Evolutionary conservation across 306 rosid species (phyloP).

Genomic region (Senna siamea): DNA sequence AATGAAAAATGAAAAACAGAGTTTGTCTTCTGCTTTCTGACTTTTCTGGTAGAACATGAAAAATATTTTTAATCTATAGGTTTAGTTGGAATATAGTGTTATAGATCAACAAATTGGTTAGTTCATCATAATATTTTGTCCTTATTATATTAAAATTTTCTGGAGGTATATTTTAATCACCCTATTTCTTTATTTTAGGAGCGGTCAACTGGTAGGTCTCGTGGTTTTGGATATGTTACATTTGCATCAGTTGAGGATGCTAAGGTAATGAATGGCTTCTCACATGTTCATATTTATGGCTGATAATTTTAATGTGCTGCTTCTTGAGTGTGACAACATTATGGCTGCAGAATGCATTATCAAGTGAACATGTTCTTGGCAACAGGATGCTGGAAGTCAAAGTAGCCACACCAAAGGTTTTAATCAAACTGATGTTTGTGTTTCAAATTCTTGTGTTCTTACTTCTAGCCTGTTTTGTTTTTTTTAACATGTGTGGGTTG

Average conservation of each 20-base stretch:
- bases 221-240: conserved; percentile 97
- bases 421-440: conserved; percentile 6
- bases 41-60: neutral
- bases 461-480: conserved; percentile 14
- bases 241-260: conserved; percentile 91
- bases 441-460: neutral
- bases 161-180: neutral
- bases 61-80: neutral
- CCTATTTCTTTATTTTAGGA: conserved; percentile 54
- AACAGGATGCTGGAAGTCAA: conserved; percentile 93
- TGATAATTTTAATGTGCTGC: conserved; percentile 6
- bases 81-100: neutral
- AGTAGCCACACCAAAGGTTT: conserved; percentile 98
- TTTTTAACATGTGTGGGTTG: neutral
- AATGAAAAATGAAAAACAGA: neutral
- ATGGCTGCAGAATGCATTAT: conserved; percentile 65
- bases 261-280: conserved; percentile 52
- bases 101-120: neutral
- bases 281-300: neutral
- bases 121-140: neutral
- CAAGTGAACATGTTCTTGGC: conserved; percentile 87
- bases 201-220: conserved; percentile 91
- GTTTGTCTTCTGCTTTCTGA: conserved; percentile 4
- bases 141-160: neutral
- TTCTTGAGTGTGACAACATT: conserved; percentile 19